These are phyloP conservation scores for Entomortierella beljakovae DNA, from an alignment of 192 early-diverging fungal genomes.

Conservation along the genomic window DNA sequence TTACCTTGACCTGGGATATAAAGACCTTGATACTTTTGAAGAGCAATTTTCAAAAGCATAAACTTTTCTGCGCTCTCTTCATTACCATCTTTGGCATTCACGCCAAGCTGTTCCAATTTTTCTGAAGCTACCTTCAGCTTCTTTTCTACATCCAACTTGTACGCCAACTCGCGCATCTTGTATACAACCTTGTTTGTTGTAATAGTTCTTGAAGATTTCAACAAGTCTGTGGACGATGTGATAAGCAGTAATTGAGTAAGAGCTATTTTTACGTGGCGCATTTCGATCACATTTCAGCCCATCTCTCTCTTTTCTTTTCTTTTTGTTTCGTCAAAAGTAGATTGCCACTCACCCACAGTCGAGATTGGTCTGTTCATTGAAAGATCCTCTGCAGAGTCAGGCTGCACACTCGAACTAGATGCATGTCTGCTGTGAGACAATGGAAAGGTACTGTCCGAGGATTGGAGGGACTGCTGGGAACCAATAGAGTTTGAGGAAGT, in stretches of 20 bases:
- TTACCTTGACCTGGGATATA: slow-evolving; percentile 74
- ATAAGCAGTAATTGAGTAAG: slow-evolving; percentile 25
- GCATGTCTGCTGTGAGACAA: slow-evolving; percentile 20
- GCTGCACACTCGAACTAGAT: slow-evolving; percentile 17
- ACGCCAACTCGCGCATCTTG: slow-evolving; percentile 88
- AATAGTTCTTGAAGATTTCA: slow-evolving; percentile 70
- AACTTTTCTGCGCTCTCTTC: slow-evolving; percentile 80
- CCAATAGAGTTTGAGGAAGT: slow-evolving; percentile 50
- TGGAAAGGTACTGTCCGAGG: neutral
- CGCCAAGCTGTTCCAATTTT: slow-evolving; percentile 70
- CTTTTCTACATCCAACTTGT: slow-evolving; percentile 94
- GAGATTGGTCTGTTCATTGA: slow-evolving; percentile 54
- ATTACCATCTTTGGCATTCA: slow-evolving; percentile 61
- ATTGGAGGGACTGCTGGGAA: slow-evolving; percentile 7
- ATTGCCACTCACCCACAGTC: slow-evolving; percentile 51
- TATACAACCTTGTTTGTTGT: slow-evolving; percentile 76
- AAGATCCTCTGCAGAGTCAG: slow-evolving; percentile 36
- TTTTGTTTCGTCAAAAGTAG: neutral
- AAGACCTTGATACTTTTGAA: slow-evolving; percentile 88
- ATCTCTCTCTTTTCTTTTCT: neutral
- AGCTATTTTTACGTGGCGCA: slow-evolving; percentile 6
- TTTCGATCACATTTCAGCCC: neutral
- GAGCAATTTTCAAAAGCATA: slow-evolving; percentile 73
- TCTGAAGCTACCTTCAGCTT: slow-evolving; percentile 88
- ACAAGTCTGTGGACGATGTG: slow-evolving; percentile 68